Base-by-base conservation (phyloP, 306 rosid species). In the Geum urbanum region DNA sequence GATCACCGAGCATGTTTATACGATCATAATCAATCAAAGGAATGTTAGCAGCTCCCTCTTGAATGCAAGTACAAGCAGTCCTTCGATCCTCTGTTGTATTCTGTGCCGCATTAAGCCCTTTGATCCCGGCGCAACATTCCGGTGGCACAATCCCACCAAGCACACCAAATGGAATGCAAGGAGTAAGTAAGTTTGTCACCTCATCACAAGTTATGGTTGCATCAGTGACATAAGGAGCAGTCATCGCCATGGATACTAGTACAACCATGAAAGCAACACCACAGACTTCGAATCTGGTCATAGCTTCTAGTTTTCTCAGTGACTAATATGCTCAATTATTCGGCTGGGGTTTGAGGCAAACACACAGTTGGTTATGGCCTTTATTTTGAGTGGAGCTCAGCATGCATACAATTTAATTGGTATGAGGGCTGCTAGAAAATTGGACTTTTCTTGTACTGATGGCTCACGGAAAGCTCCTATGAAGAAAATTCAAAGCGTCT, bases 111-210 rank as follows among this genome's bases (percentile, higher is more conserved):
- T 84, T 82, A 3, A 90, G 66, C 4, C 78, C 54, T 39, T 81
- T 15, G 3, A 90, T 0, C 13, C 96, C 94, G 37, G 77, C 77
- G n/a, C 94, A 90, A 19, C 96, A 90, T 47, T 48, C 24, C 0
- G 82, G 72, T 2, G 87, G 49, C 18, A 86, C 91, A 0, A 43
- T 45, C 11, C 89, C 94, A 45, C 96, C 96, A 0, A 82, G 0
- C n/a, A 86, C 78, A 9, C 63, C 94, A 58, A 77, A 90, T 73
- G 74, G 62, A 27, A 90, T 84, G 79, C 94, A 90, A 63, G 96
- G 89, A 16, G 69, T 70, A 4, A 90, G 74, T 73, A 79, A 84
- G 2, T 27, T 20, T 0, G 81, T 82, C 4, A 86, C 78, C 69
- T 90, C 74, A 0, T 58, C 84, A 62, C 96, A 90, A 8, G 86